These are phyloP conservation scores for Thelonectria discophora DNA, from an alignment of 2,329 filamentous ascomycete genomes.

Conservation along the genomic window DNA sequence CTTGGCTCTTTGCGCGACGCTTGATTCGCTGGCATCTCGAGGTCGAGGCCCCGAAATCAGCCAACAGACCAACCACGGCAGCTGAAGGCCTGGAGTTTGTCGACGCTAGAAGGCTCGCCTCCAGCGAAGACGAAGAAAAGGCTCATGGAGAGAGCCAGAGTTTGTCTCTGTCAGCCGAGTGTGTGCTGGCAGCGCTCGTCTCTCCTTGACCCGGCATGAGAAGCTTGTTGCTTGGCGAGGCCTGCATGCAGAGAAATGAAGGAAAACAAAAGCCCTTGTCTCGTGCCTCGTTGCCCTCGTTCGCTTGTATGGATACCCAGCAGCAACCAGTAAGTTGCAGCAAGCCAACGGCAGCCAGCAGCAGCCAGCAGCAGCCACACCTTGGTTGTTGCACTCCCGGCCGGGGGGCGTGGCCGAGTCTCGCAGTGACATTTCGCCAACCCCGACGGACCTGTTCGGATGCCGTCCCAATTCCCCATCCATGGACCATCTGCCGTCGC, in stretches of 20 bases:
- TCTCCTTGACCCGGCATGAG: not conserved
- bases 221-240: conserved; percentile 19
- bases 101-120: conserved; percentile 21
- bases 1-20: conserved; percentile 13
- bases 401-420: not conserved
- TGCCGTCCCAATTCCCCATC: not conserved
- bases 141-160: not conserved
- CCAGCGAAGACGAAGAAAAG: not conserved
- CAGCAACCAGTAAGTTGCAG: not conserved
- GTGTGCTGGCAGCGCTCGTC: conserved; percentile 5
- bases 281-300: conserved; percentile 8
- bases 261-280: conserved; percentile 7
- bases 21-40: conserved; percentile 18
- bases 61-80: conserved; percentile 14
- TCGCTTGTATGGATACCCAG: not conserved
- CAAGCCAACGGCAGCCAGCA: no score
- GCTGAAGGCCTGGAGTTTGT: conserved; percentile 7
- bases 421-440: not conserved
- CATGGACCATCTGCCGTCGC: not conserved
- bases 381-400: conserved; percentile 3
- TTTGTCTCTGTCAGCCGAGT: conserved; percentile 15
- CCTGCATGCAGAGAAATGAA: conserved; percentile 17
- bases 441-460: not conserved
- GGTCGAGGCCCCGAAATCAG: not conserved
- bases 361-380: no score